Percentiles rank a stretch among this genome's conserved stretches.
These are phyloP conservation scores for Diddensiella santjacobensis DNA, from an alignment of 805 yeast genomes.

Conservation along the genomic window DNA sequence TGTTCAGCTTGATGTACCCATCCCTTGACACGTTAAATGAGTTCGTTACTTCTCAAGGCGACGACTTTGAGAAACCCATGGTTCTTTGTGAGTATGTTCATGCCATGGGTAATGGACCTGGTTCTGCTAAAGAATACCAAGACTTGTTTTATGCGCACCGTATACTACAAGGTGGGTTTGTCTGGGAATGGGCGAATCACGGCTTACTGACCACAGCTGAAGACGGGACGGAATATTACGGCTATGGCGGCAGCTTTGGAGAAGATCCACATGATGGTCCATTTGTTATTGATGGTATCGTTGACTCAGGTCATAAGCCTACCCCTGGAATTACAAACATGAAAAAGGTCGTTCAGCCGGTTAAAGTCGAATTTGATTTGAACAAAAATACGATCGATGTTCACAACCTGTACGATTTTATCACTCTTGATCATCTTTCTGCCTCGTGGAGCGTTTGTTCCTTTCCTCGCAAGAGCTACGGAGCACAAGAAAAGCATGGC, in stretches of 20 bases:
- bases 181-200: conserved; percentile 42
- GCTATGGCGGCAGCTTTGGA: conserved; percentile 39
- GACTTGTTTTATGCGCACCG: conserved; percentile 33
- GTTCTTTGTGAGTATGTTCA: conserved; percentile 39
- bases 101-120: conserved; percentile 42
- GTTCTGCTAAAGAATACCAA: conserved; percentile 34
- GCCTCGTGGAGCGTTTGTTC: conserved; percentile 4
- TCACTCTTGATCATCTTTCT: conserved; percentile 5
- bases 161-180: conserved; percentile 37
- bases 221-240: conserved; percentile 23
- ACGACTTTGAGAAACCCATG: conserved; percentile 28
- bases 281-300: conserved; percentile 36
- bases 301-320: conserved; percentile 32
- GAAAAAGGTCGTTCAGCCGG: conserved; percentile 26
- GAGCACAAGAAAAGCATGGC: not conserved
- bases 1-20: conserved; percentile 36
- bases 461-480: not conserved
- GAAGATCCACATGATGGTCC: conserved; percentile 35
- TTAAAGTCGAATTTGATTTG: conserved; percentile 18
- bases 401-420: conserved; percentile 15
- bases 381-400: conserved; percentile 4
- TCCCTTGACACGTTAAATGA: conserved; percentile 15
- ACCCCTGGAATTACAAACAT: conserved; percentile 35
- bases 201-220: conserved; percentile 26
- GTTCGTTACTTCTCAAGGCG: conserved; percentile 12